These are phyloP conservation scores for Heracleum sosnowskyi DNA, from an alignment of 129 eudicot genomes.

Conservation along the genomic window DNA sequence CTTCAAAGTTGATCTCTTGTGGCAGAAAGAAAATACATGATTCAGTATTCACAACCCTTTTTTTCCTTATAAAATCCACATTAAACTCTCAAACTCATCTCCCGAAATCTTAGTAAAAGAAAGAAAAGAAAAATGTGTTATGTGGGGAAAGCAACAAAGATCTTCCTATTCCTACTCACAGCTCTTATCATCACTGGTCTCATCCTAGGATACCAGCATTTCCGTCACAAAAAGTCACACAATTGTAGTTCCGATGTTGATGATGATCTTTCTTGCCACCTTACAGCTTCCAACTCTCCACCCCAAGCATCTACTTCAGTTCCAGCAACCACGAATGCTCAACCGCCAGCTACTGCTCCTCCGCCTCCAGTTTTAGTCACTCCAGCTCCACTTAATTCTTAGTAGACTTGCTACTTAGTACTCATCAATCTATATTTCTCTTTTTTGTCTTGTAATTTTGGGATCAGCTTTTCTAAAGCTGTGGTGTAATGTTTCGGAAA, in stretches of 20 bases:
- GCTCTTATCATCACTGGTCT: conserved; percentile 52
- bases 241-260: not conserved
- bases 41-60: not conserved
- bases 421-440: not conserved
- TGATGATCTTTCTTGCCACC: conserved; percentile 1
- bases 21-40: not conserved
- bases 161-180: conserved; percentile 73
- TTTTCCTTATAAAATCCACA: not conserved
- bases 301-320: not conserved
- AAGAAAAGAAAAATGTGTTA: conserved; percentile 43
- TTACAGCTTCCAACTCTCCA: not conserved
- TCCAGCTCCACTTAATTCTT: not conserved
- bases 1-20: not conserved
- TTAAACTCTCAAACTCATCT: not conserved
- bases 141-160: conserved; percentile 96
- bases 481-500: not conserved
- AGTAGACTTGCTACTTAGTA: not conserved
- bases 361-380: not conserved
- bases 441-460: not conserved
- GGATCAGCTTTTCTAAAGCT: not conserved
- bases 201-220: conserved; percentile 43
- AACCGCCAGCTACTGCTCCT: not conserved
- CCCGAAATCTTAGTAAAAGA: not conserved
- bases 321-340: not conserved
- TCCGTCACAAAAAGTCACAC: conserved; percentile 13